phyloP scores from a whole-genome alignment of 2,329 filamentous ascomycete genomes.

The Rosellinia necatrix region DNA sequence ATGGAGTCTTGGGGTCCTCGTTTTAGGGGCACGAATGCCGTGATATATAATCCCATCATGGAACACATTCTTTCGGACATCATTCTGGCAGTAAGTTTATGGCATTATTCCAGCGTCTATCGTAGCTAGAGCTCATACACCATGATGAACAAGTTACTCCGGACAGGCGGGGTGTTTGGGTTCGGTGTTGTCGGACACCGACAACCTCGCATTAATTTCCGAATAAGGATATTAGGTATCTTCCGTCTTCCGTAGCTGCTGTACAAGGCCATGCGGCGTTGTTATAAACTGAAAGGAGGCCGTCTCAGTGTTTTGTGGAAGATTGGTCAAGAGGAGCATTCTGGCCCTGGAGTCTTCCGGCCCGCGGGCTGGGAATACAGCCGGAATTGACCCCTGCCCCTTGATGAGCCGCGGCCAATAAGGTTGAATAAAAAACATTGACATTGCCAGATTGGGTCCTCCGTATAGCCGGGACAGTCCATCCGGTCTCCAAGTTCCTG shows the following conservation, averaged over 20 bases:
- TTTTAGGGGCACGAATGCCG: background rate
- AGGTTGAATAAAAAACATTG: background rate
- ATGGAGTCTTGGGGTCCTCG: background rate
- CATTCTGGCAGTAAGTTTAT: no score
- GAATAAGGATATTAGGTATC: background rate
- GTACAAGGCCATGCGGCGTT: background rate
- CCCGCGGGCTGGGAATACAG: constrained; percentile 7
- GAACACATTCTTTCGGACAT: no score
- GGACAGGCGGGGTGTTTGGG: background rate
- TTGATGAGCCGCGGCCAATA: constrained; percentile 8
- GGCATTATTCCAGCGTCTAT: no score
- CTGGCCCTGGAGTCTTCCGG: background rate
- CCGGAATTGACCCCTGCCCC: constrained; percentile 5
- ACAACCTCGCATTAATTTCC: background rate
- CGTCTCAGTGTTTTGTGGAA: background rate
- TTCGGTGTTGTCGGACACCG: constrained; percentile 19
- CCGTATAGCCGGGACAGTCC: background rate
- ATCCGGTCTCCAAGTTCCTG: background rate
- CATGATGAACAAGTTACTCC: background rate
- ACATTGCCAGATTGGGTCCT: background rate
- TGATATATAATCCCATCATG: constrained; percentile 6
- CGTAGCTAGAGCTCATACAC: background rate
- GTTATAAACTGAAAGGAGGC: background rate
- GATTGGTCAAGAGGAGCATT: background rate
- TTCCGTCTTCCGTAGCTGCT: background rate